Conservation (phyloP, 208 protist species). For the Angomonas deanei region DNA sequence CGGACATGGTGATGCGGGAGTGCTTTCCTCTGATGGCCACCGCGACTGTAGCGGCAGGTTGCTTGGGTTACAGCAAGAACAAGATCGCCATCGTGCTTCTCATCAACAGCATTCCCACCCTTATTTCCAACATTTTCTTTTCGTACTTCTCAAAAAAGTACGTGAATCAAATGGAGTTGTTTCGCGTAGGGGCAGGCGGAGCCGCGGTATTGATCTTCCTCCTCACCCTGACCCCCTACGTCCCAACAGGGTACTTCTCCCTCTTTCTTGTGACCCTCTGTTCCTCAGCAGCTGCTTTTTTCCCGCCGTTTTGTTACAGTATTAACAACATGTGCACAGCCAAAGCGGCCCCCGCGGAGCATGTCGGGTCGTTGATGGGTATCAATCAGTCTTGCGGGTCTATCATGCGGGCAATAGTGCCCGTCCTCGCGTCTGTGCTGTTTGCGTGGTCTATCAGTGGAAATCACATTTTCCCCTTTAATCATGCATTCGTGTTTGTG, state of each 20-base stretch:
- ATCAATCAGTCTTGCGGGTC: slow-evolving; percentile 45
- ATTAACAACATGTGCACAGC: slow-evolving; percentile 36
- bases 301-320: slow-evolving; percentile 27
- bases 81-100: slow-evolving; percentile 48
- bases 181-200: slow-evolving; percentile 13
- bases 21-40: slow-evolving; percentile 58
- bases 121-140: slow-evolving; percentile 46
- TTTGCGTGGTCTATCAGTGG: slow-evolving; percentile 47
- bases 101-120: slow-evolving; percentile 31
- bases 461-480: slow-evolving; percentile 27
- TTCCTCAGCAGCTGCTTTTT: background rate
- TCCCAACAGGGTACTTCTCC: background rate
- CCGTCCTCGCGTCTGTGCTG: slow-evolving; percentile 18
- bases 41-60: slow-evolving; percentile 33
- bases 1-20: slow-evolving; percentile 43
- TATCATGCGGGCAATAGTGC: slow-evolving; percentile 27
- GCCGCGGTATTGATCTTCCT: background rate
- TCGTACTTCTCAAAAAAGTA: slow-evolving; percentile 23
- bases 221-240: background rate
- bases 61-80: slow-evolving; percentile 24
- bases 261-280: background rate
- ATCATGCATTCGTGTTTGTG: slow-evolving; percentile 41
- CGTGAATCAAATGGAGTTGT: slow-evolving; percentile 35
- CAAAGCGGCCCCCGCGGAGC: slow-evolving; percentile 16
- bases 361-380: slow-evolving; percentile 37